These are phyloP conservation scores for Yamadazyma sp. DNA, from an alignment of 805 yeast genomes.

Conservation along the genomic window DNA sequence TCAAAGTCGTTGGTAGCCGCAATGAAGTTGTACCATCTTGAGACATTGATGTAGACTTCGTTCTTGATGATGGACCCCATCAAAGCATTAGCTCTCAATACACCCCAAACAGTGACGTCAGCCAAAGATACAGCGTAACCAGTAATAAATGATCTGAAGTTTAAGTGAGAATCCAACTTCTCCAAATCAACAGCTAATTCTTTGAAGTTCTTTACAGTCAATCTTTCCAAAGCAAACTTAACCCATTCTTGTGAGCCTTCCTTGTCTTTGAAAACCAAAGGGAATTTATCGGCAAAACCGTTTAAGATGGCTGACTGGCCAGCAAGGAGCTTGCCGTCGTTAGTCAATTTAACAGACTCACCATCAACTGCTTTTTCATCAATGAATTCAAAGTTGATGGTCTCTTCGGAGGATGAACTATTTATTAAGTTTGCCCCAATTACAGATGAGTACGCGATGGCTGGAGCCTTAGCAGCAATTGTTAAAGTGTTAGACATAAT, in stretches of 20 bases:
- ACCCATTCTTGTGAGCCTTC: conserved; percentile 60
- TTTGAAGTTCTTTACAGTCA: conserved; percentile 84
- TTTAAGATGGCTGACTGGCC: conserved; percentile 48
- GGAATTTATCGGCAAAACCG: conserved; percentile 52
- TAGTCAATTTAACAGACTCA: conserved; percentile 41
- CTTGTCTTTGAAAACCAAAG: conserved; percentile 40
- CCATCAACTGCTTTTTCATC: conserved; percentile 64
- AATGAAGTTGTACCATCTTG: conserved; percentile 88
- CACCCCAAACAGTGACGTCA: conserved; percentile 92
- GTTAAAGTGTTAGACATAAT: conserved; percentile 51
- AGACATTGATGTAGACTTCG: conserved; percentile 77
- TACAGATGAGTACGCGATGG: conserved; percentile 74
- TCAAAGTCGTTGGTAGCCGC: conserved; percentile 67
- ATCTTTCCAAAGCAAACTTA: conserved; percentile 62
- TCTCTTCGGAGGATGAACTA: conserved; percentile 33
- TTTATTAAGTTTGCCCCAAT: conserved; percentile 79
- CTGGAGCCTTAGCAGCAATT: conserved; percentile 84
- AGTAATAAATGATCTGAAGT: conserved; percentile 75
- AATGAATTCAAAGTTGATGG: conserved; percentile 61
- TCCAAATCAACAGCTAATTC: conserved; percentile 76
- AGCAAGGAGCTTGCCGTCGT: conserved; percentile 44
- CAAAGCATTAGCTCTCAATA: conserved; percentile 86
- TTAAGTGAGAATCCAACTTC: conserved; percentile 76
- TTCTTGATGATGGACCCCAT: conserved; percentile 88
- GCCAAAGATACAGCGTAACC: conserved; percentile 72